These are phyloP conservation scores for Xylariaceae sp. DNA, from an alignment of 2,329 filamentous ascomycete species.

Conservation along the genomic window DNA sequence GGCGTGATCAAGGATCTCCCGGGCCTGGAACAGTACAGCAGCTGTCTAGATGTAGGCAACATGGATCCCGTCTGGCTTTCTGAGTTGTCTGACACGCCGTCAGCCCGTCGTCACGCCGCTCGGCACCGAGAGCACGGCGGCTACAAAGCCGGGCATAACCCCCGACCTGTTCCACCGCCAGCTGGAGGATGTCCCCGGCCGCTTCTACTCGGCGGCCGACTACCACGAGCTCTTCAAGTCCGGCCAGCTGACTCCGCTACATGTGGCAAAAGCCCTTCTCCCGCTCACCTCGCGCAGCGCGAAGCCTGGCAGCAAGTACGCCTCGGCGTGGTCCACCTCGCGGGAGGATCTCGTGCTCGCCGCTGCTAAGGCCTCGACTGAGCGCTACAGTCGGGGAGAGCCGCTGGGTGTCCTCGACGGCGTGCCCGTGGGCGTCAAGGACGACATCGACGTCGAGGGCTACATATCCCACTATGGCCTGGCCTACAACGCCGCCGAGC, in stretches of 20 bases:
- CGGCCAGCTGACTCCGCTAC: conserved; percentile 61
- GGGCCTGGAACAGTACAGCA: conserved; percentile 35
- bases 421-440: conserved; percentile 76
- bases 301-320: conserved; percentile 50
- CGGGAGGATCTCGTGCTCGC: conserved; percentile 54
- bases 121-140: conserved; percentile 22
- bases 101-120: conserved; percentile 53
- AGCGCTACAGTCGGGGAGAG: conserved; percentile 60
- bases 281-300: conserved; percentile 59
- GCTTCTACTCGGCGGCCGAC: conserved; percentile 65
- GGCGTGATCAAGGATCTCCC: conserved; percentile 38
- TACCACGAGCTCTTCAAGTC: conserved; percentile 69
- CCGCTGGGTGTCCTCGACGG: conserved; percentile 68
- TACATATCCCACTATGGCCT: conserved; percentile 63
- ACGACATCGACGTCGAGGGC: conserved; percentile 65
- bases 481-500: conserved; percentile 46
- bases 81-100: no score
- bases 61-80: no score
- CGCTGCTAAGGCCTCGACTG: conserved; percentile 65
- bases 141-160: conserved; percentile 32
- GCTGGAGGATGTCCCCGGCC: conserved; percentile 33
- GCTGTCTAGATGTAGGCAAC: conserved; percentile 44
- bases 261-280: conserved; percentile 64
- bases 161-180: conserved; percentile 33
- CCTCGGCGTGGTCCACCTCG: conserved; percentile 64